Evolutionary conservation across 1,284 basidiomycete species (phyloP).

Genomic region (Uromyces viciae-fabae): DNA sequence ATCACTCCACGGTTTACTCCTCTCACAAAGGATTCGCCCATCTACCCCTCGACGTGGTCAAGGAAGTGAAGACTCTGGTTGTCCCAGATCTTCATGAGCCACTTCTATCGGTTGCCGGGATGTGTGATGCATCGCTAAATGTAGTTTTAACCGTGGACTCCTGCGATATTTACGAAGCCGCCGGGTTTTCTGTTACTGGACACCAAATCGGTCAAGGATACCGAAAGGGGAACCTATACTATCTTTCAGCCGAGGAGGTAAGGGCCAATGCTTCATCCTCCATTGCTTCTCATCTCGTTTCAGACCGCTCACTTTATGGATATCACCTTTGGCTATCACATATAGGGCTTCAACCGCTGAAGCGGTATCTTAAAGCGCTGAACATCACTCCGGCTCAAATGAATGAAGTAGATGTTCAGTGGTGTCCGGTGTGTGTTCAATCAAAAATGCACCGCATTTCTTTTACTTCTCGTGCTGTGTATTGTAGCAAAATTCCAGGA

Average conservation of each 20-base stretch:
- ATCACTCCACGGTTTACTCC: background rate
- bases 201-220: background rate
- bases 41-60: background rate
- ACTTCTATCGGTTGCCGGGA: too few species aligned
- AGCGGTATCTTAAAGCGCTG: background rate
- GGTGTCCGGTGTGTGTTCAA: background rate
- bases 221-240: background rate
- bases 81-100: too few species aligned
- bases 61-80: background rate
- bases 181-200: too few species aligned
- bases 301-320: background rate
- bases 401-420: conserved; percentile 1
- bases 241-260: background rate
- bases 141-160: too few species aligned
- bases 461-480: background rate
- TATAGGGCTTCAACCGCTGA: conserved; percentile 1
- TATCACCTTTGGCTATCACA: background rate
- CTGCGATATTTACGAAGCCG: too few species aligned
- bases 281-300: too few species aligned
- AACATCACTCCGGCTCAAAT: background rate
- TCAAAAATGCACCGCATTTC: background rate
- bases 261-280: background rate
- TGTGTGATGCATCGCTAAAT: too few species aligned
- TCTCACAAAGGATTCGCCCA: background rate
- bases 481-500: background rate